Evolutionary conservation across 768 basidiomycete species (phyloP).

Genomic region (Hortiboletus campestris): DNA sequence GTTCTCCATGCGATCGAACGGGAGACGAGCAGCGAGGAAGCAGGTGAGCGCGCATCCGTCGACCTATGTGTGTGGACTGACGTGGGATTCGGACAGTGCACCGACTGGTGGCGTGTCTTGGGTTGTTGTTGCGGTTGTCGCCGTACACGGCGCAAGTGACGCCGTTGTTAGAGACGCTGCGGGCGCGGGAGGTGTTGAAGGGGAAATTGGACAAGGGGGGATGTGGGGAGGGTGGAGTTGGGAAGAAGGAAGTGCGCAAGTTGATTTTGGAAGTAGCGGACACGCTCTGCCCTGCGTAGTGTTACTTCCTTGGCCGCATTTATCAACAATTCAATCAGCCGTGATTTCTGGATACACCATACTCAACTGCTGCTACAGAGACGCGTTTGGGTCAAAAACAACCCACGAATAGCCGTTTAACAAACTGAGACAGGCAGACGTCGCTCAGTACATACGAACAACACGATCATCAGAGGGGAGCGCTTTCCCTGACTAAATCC

Average conservation of each 20-base stretch:
- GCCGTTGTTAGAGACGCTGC: slow-evolving; percentile 69
- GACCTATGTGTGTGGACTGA: neutral
- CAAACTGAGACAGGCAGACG: no score
- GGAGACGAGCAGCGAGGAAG: slow-evolving; percentile 75
- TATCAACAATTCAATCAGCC: no score
- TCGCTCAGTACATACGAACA: no score
- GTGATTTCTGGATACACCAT: no score
- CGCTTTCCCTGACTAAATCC: no score
- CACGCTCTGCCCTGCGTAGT: slow-evolving; percentile 33
- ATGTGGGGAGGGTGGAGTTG: slow-evolving; percentile 48
- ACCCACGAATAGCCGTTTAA: no score
- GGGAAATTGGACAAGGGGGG: slow-evolving; percentile 57
- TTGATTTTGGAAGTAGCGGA: slow-evolving; percentile 64
- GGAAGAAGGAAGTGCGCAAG: slow-evolving; percentile 64
- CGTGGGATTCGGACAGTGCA: slow-evolving; percentile 53
- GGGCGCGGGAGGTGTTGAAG: slow-evolving; percentile 53
- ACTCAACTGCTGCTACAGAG: no score
- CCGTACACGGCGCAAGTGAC: slow-evolving; percentile 60
- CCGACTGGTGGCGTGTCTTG: slow-evolving; percentile 77
- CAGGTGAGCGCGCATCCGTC: slow-evolving; percentile 51
- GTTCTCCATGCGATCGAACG: slow-evolving; percentile 74
- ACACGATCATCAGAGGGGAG: no score
- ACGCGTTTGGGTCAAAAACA: no score
- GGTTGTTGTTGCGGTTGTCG: slow-evolving; percentile 70
- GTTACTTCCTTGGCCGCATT: no score